Evolutionary conservation across 768 basidiomycete genomes (phyloP).

Genomic region (Sarcomyxa edulis): DNA sequence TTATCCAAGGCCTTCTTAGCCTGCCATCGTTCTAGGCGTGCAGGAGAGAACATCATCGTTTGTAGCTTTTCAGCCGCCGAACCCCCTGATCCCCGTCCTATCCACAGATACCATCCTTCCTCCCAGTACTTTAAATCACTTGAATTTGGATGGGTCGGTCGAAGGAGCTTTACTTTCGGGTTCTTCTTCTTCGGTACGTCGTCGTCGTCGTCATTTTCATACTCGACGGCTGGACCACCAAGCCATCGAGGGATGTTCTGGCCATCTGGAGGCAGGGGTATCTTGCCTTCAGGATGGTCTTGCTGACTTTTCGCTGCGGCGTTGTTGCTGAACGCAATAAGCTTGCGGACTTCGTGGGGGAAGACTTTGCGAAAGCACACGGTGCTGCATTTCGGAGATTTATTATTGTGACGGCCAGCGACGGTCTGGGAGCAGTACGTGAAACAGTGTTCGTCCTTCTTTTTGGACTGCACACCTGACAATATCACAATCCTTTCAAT

Average conservation of each 20-base stretch:
- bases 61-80: no score
- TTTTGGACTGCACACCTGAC: no score
- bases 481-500: no score
- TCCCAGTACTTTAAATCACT: constrained; percentile 57
- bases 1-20: constrained; percentile 33
- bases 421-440: constrained; percentile 58
- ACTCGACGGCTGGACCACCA: constrained; percentile 33
- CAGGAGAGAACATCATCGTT: no score
- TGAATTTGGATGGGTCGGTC: constrained; percentile 10
- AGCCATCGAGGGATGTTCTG: constrained; percentile 47
- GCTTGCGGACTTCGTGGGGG: constrained; percentile 58
- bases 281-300: constrained; percentile 38
- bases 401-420: constrained; percentile 42
- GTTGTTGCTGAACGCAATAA: constrained; percentile 40
- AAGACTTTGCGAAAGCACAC: constrained; percentile 64
- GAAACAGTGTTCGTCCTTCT: constrained; percentile 64
- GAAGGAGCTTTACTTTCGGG: constrained; percentile 15
- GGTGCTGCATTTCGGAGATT: constrained; percentile 51
- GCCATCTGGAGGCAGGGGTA: constrained; percentile 64
- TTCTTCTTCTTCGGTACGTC: constrained; percentile 8
- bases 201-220: constrained; percentile 18
- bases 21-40: constrained; percentile 44
- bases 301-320: constrained; percentile 23
- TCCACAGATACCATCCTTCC: constrained; percentile 75
- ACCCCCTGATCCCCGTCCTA: no score